phyloP scores from a whole-genome alignment of 2,329 filamentous ascomycete genomes.

The Dothistroma pini region DNA sequence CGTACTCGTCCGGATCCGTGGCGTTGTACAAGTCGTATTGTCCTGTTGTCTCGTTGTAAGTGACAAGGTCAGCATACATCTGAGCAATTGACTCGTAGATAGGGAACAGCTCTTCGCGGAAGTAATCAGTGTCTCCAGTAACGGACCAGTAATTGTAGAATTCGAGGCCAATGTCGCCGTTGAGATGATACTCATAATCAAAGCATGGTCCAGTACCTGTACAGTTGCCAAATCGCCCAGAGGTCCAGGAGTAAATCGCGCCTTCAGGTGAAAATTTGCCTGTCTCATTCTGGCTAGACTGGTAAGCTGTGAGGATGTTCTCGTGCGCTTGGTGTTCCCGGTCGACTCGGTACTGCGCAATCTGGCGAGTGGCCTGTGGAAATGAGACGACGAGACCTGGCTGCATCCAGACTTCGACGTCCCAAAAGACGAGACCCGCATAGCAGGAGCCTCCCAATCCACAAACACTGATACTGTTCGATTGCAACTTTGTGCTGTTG shows the following conservation, averaged over 20 bases:
- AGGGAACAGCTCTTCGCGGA: conserved; percentile 56
- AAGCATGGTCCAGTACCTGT: conserved; percentile 60
- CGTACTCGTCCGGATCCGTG: conserved; percentile 70
- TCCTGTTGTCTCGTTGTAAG: conserved; percentile 55
- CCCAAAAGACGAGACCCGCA: conserved; percentile 63
- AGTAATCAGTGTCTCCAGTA: conserved; percentile 56
- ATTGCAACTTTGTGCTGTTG: conserved; percentile 52
- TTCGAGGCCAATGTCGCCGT: conserved; percentile 64
- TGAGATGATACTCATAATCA: conserved; percentile 69
- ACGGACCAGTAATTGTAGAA: conserved; percentile 59
- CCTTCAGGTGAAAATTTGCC: conserved; percentile 54
- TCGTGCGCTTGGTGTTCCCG: conserved; percentile 56
- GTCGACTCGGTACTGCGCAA: conserved; percentile 61
- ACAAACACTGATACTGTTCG: conserved; percentile 64
- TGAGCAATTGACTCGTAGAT: conserved; percentile 62
- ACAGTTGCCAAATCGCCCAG: conserved; percentile 64
- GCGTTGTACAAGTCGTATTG: conserved; percentile 56
- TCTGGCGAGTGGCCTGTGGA: conserved; percentile 59
- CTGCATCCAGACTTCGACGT: conserved; percentile 65
- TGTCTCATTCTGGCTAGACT: conserved; percentile 58
- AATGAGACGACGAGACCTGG: conserved; percentile 62
- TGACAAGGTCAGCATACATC: conserved; percentile 58
- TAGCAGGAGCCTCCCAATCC: conserved; percentile 66
- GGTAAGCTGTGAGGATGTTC: conserved; percentile 55
- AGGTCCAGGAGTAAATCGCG: conserved; percentile 66